Evolutionary conservation across 345 rosid species (phyloP).

Genomic region (Melaleuca alternifolia): DNA sequence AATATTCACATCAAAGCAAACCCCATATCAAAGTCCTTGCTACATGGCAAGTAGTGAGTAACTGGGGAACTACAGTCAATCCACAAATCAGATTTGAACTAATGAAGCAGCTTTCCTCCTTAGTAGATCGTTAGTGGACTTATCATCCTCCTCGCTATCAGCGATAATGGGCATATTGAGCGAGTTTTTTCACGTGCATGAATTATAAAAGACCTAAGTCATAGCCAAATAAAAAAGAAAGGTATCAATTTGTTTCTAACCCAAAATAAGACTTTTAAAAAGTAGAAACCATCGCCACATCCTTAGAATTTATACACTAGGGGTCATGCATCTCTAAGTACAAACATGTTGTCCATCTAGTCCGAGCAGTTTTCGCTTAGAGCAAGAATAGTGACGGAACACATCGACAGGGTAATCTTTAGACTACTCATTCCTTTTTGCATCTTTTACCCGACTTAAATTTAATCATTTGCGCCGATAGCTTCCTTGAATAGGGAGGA

Average conservation of each 20-base stretch:
- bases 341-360: background rate
- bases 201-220: background rate
- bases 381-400: background rate
- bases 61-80: background rate
- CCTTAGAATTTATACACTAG: background rate
- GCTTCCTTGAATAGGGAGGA: background rate
- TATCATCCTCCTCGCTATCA: background rate
- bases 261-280: background rate
- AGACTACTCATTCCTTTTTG: background rate
- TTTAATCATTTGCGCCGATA: no score
- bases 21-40: background rate
- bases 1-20: background rate
- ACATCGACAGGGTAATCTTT: background rate
- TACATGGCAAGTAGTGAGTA: background rate
- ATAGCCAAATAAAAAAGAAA: background rate
- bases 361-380: background rate
- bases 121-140: background rate
- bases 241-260: background rate
- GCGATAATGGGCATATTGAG: background rate
- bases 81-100: background rate
- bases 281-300: background rate
- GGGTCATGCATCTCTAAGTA: background rate
- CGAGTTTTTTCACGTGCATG: background rate
- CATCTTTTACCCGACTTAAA: background rate
- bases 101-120: background rate